A percentile compares a stretch with the other conserved stretches of the same genome.
These are phyloP conservation scores for Ligustrum vulgare DNA, from an alignment of 257 asterid species.

Conservation along the genomic window DNA sequence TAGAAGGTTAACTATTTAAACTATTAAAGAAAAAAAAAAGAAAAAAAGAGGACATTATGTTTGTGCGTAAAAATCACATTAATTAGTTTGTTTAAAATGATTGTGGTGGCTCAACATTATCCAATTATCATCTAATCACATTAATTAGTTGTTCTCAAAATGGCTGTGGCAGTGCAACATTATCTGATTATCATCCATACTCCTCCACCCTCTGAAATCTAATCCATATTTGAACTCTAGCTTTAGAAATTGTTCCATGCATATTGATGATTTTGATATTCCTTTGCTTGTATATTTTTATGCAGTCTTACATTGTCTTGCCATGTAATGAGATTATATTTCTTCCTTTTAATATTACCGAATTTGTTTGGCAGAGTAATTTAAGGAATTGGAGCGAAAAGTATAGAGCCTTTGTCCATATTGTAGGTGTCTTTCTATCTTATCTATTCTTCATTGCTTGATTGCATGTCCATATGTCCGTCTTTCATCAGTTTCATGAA, in stretches of 20 bases:
- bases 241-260: background rate
- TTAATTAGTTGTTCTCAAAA: background rate
- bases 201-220: background rate
- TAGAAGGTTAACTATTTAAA: no score
- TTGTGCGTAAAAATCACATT: no score
- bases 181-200: background rate
- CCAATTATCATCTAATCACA: no score
- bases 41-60: no score
- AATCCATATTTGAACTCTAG: background rate
- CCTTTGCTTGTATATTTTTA: background rate
- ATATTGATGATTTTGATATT: constrained; percentile 3
- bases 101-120: no score
- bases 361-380: constrained; percentile 64
- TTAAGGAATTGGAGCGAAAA: constrained; percentile 69
- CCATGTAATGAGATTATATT: background rate
- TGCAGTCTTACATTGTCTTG: background rate
- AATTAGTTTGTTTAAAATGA: no score
- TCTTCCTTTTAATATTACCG: constrained; percentile 16
- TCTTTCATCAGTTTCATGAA: constrained; percentile 10
- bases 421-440: constrained; percentile 52
- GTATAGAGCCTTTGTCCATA: constrained; percentile 56
- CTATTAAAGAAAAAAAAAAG: no score
- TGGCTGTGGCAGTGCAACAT: background rate
- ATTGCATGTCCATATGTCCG: background rate
- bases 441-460: background rate